Evolutionary conservation across 495 filamentous ascomycete species (phyloP), one percentile per base, ranked within the genome.

Genomic region (Penicillium canariense): DNA sequence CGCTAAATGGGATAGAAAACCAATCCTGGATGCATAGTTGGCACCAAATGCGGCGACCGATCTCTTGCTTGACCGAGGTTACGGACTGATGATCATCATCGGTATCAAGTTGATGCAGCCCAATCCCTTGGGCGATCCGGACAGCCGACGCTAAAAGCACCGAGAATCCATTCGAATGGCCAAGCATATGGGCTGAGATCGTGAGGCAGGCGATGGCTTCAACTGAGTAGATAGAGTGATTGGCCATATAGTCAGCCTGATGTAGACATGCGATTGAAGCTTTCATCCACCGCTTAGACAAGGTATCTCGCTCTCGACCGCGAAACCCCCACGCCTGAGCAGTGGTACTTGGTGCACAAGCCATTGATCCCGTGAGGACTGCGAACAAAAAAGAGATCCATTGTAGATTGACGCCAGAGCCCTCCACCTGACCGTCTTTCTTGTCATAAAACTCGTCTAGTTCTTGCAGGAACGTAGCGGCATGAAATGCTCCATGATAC

Each of bases 1-100:
- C 72, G 2, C 67, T 65, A 26, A 72, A 76, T 4, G 73, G 70
- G n/a, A 74, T 70, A 8, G 68, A 74, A 32, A 78, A 73, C 73
- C 71, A 78, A 48, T 78, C 75, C 36, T 76, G 75, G 30, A 67
- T 70, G 38, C 61, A 67, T 5, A 78, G 60, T 42, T 74, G 66
- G 31, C 56, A 67, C 75, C 73, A 78, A 1, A 71, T 44, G 1
- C 73, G 59, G 23, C 71, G 64, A 15, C 72, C 70, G 11, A 71
- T 62, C 43, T 77, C 74, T 17, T 59, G 48, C 12, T 64, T 56
- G 10, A 71, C 50, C 3, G 49, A 10, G 26, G 23, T 9, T 0
- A 32, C 11, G 38, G 62, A 23, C n/a, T 36, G 32, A 11, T n/a
- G 6, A 8, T 58, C 43, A 7, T 46, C 25, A 15, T 65, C 63